phyloP scores from a whole-genome alignment of 148 eudicot genomes.

The Rhododendron kiyosumense region DNA sequence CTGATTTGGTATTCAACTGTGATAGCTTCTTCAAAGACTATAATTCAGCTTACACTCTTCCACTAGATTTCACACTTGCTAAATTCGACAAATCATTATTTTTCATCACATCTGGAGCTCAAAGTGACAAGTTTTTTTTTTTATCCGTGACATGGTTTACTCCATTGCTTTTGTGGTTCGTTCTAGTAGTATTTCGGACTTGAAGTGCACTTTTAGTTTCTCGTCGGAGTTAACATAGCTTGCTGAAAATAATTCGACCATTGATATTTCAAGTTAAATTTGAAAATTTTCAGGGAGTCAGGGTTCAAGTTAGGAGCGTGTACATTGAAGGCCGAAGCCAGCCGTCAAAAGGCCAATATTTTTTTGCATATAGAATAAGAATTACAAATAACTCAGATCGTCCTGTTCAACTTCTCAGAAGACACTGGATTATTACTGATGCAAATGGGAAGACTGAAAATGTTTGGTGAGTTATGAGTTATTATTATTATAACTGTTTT shows the following conservation, averaged over 20 bases:
- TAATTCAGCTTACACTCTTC: neutral
- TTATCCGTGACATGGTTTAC: neutral
- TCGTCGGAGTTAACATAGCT: neutral
- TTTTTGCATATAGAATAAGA: constrained; percentile 90
- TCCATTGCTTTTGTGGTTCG: neutral
- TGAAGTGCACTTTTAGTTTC: neutral
- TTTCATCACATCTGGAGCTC: neutral
- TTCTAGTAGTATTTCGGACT: neutral
- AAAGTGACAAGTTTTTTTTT: neutral
- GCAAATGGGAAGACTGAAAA: constrained; percentile 76
- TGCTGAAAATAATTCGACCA: neutral
- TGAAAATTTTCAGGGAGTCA: constrained; percentile 54
- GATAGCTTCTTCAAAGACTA: neutral
- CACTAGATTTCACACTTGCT: neutral
- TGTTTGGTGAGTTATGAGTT: constrained; percentile 54
- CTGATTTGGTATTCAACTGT: neutral
- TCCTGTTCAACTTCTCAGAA: constrained; percentile 89
- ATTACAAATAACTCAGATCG: constrained; percentile 91
- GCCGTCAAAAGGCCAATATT: constrained; percentile 78
- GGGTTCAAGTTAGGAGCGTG: constrained; percentile 96
- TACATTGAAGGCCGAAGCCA: constrained; percentile 88
- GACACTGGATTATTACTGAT: constrained; percentile 97
- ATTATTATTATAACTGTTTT: neutral
- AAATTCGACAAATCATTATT: neutral
- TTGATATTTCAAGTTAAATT: neutral